These are phyloP conservation scores for Porogramme epimiltina DNA, from an alignment of 1,284 basidiomycete species.

Conservation along the genomic window DNA sequence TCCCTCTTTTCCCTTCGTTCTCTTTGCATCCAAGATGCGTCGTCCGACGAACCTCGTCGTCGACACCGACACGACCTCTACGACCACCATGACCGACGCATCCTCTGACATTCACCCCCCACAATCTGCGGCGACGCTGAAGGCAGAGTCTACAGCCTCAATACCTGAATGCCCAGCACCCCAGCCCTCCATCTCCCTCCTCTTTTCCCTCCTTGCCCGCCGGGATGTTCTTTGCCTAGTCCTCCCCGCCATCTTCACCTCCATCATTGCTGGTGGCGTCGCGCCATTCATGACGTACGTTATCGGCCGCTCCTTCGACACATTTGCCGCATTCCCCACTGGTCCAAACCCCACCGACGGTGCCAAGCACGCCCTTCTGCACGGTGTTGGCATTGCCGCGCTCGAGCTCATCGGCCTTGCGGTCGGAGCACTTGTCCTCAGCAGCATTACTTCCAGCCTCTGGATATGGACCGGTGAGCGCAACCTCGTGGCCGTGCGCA, in stretches of 20 bases:
- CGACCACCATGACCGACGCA: conserved; percentile 28
- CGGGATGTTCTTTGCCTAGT: conserved; percentile 62
- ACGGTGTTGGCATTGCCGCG: conserved; percentile 60
- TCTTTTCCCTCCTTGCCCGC: conserved; percentile 66
- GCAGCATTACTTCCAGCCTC: conserved; percentile 73
- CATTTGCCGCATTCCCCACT: conserved; percentile 65
- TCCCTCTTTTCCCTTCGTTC: conserved; percentile 24
- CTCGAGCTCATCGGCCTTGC: conserved; percentile 77
- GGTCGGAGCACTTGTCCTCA: conserved; percentile 68
- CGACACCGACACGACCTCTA: conserved; percentile 32
- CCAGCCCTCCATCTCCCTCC: conserved; percentile 53
- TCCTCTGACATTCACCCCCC: conserved; percentile 29
- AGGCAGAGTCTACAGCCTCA: conserved; percentile 22
- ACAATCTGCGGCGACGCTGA: conserved; percentile 25
- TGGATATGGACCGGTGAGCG: conserved; percentile 92
- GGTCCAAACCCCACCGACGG: conserved; percentile 45
- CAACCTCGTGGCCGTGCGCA: conserved; percentile 72
- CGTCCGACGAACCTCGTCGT: conserved; percentile 36
- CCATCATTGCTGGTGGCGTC: conserved; percentile 74
- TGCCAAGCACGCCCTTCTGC: conserved; percentile 57
- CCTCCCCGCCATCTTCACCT: conserved; percentile 72
- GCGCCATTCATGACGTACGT: conserved; percentile 94
- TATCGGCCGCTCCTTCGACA: conserved; percentile 84
- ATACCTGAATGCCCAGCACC: conserved; percentile 37
- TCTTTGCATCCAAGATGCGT: conserved; percentile 33